phyloP scores from a whole-genome alignment of 345 rosid species.

The Citropsis articulata region DNA sequence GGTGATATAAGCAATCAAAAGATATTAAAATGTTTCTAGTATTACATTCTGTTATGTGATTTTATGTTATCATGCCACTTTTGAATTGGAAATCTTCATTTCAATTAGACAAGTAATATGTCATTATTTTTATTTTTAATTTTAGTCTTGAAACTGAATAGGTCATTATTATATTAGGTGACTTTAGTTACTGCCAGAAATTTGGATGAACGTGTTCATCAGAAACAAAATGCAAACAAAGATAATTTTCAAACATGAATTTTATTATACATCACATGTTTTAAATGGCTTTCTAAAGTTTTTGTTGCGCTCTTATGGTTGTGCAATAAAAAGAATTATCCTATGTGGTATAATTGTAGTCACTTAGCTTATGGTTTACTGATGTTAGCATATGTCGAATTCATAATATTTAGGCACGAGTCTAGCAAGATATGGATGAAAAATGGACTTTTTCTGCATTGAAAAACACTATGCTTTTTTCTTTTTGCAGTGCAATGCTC shows the following conservation, averaged over 20 bases:
- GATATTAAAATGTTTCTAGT: neutral
- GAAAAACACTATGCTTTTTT: neutral
- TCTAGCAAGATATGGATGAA: neutral
- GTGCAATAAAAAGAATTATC: neutral
- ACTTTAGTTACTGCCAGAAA: neutral
- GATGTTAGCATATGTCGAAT: neutral
- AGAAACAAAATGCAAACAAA: neutral
- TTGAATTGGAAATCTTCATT: neutral
- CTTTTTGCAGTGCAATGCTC: neutral
- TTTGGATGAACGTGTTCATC: neutral
- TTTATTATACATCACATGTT: neutral
- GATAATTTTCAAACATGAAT: neutral
- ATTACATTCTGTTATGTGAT: neutral
- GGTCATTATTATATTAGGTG: neutral
- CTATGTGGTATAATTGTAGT: neutral
- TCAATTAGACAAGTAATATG: neutral
- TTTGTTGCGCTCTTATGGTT: neutral
- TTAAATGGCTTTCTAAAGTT: neutral
- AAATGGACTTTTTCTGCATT: neutral
- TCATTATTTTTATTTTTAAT: neutral
- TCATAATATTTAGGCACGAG: neutral
- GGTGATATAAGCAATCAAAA: neutral
- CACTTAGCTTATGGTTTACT: neutral
- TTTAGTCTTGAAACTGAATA: neutral
- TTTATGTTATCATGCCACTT: neutral